phyloP scores from a whole-genome alignment of 1,139 yeast species.

The Pneumocystis murina region DNA sequence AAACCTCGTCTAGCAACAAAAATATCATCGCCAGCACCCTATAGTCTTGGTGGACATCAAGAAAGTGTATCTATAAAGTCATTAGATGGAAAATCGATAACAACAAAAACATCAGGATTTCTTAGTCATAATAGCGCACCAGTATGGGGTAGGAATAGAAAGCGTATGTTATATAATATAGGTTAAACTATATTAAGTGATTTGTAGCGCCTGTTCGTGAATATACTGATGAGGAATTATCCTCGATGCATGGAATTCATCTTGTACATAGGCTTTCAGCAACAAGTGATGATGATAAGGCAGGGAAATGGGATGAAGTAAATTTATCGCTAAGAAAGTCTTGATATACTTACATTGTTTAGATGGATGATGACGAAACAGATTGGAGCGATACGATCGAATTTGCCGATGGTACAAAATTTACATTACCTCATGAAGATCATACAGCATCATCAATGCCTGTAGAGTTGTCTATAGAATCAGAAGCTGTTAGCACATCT shows the following conservation, averaged over 20 bases:
- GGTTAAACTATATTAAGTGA: neutral
- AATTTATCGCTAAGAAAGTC: neutral
- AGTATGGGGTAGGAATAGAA: neutral
- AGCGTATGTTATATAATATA: neutral
- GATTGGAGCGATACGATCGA: conserved; percentile 20
- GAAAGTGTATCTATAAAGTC: conserved; percentile 4
- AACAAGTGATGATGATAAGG: conserved; percentile 2
- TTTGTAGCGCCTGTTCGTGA: conserved; percentile 3
- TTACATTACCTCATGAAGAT: conserved; percentile 15
- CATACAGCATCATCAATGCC: neutral
- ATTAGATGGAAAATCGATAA: conserved; percentile 1
- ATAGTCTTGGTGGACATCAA: neutral
- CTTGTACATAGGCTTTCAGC: conserved; percentile 6
- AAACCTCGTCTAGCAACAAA: neutral
- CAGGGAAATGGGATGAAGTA: conserved; percentile 11
- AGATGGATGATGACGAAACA: conserved; percentile 26
- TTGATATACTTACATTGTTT: too few relatives aligned
- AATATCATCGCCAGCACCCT: neutral
- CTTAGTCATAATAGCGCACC: conserved; percentile 25
- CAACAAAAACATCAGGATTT: conserved; percentile 19
- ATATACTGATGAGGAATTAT: conserved; percentile 9
- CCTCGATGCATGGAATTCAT: conserved; percentile 10
- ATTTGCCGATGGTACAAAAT: conserved; percentile 19
- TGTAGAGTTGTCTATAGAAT: neutral
- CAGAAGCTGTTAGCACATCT: neutral